Evolutionary conservation across 129 eudicot genomes (phyloP), one percentile per base, ranked within the genome.

Genomic region (Flaveria trinervia): DNA sequence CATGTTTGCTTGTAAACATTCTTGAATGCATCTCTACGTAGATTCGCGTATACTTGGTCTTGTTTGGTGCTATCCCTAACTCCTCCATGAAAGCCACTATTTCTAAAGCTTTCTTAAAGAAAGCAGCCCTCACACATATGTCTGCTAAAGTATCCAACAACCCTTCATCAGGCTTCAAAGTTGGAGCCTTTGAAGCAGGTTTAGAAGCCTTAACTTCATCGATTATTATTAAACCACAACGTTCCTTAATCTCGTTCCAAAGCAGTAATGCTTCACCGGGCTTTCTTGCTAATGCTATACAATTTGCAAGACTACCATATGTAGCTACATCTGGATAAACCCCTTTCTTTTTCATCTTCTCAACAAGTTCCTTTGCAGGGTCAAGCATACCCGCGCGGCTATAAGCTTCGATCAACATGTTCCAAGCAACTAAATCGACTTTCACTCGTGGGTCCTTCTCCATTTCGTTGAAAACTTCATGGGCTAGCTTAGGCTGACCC

Each of bases 1-100:
- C 99, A 74, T 95, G 97, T 83, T 95, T 95, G 66, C 99, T 95
- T 3, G 97, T 95, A 83, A 95, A 95, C 99, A 95, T 95, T 84
- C 95, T 95, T 9, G 99, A 91, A 84, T 95, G 99, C 99, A 95
- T 95, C 85, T 95, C 99, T 43, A 92, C 92, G 20, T 95, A 95
- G 6, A 95, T 95, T 72, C 91, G 89, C 9, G 89, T 89, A 77
- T 84, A 92, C 81, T 95, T 95, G 45, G 92, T 87, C 85, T 89
- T 95, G 56, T 95, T 88, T 50, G 97, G 93, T 44, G 91, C 73
- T 69, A 95, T 88, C 49, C 96, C 99, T 72, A 85, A 78, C 72
- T 95, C 91, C 82, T 95, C 99, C 99, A 95, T 95, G 70, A 93
- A 95, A 51, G 99, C 99, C 15, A 91, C 92, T 57, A 95, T 86